Conservation (phyloP, 805 yeast genomes). For the Candida tibetensis region DNA sequence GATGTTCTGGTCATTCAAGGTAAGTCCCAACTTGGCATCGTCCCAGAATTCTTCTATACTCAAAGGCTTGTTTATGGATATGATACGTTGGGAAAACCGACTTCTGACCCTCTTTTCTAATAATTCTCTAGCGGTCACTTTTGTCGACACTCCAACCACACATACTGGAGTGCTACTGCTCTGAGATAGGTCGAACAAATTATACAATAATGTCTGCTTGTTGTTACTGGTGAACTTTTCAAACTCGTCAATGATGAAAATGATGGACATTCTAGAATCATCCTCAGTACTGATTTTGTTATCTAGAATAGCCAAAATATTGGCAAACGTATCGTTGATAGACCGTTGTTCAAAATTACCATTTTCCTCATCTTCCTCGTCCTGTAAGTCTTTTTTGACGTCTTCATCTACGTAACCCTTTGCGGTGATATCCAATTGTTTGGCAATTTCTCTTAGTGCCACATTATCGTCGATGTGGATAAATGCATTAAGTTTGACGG, state of each 20-base stretch:
- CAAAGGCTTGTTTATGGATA: constrained; percentile 54
- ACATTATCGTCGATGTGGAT: constrained; percentile 70
- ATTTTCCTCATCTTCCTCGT: constrained; percentile 10
- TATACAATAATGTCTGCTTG: constrained; percentile 83
- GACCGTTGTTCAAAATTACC: constrained; percentile 48
- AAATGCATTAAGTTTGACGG: constrained; percentile 64
- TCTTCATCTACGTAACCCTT: constrained; percentile 13
- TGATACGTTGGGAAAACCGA: constrained; percentile 78
- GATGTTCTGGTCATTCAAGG: constrained; percentile 17
- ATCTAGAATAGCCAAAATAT: constrained; percentile 53
- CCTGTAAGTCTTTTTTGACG: constrained; percentile 8
- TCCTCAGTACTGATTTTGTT: constrained; percentile 22
- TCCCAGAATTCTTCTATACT: constrained; percentile 49
- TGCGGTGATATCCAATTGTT: constrained; percentile 60
- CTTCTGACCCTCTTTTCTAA: constrained; percentile 90
- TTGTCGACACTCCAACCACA: constrained; percentile 76
- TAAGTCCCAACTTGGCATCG: constrained; percentile 43
- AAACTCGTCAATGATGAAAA: constrained; percentile 82
- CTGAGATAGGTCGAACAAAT: constrained; percentile 84
- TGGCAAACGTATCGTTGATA: constrained; percentile 58
- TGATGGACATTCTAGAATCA: constrained; percentile 48
- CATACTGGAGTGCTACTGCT: constrained; percentile 67
- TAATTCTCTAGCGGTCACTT: constrained; percentile 71
- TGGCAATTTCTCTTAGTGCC: constrained; percentile 83
- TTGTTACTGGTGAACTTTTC: constrained; percentile 70